These are phyloP conservation scores for Oryza longistaminata DNA, from an alignment of 176 grass and related monocot species.

Conservation along the genomic window DNA sequence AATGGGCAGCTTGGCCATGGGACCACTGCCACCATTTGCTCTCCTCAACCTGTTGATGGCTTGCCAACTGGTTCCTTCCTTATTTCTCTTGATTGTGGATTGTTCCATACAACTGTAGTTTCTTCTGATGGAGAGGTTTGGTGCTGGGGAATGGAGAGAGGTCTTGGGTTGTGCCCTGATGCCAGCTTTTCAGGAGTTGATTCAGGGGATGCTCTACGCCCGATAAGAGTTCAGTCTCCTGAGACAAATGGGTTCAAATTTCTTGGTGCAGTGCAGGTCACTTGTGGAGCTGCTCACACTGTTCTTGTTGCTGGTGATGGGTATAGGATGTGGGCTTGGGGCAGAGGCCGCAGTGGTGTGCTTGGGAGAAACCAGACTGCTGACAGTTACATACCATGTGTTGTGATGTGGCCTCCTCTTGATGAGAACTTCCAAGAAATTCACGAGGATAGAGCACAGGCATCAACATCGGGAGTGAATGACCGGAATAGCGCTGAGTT, in stretches of 20 bases:
- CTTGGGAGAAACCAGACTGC: slow-evolving; percentile 60
- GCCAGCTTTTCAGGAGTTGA: slow-evolving; percentile 79
- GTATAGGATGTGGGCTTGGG: slow-evolving; percentile 94
- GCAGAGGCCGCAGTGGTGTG: slow-evolving; percentile 83
- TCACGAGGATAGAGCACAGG: slow-evolving; percentile 18
- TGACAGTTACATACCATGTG: slow-evolving; percentile 77
- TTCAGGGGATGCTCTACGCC: slow-evolving; percentile 77
- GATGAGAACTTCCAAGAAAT: slow-evolving; percentile 52
- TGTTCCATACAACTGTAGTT: slow-evolving; percentile 90
- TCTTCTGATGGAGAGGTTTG: slow-evolving; percentile 88
- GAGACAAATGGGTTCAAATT: slow-evolving; percentile 79
- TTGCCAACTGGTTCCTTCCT: slow-evolving; percentile 71
- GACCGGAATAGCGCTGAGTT: slow-evolving; percentile 37
- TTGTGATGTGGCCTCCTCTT: slow-evolving; percentile 84
- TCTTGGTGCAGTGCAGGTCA: slow-evolving; percentile 65
- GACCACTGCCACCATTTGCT: slow-evolving; percentile 60
- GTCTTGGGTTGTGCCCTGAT: slow-evolving; percentile 88
- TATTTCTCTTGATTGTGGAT: slow-evolving; percentile 91
- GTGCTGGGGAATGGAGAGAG: slow-evolving; percentile 99
- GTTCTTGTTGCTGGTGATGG: slow-evolving; percentile 93
- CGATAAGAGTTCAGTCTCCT: slow-evolving; percentile 73
- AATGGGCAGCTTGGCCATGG: slow-evolving; percentile 96
- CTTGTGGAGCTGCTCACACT: slow-evolving; percentile 93
- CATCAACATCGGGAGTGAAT: slow-evolving; percentile 39
- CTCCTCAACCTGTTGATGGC: slow-evolving; percentile 72